Base-by-base conservation (phyloP, 2,329 filamentous ascomycete species). In the Coniochaeta sp. region DNA sequence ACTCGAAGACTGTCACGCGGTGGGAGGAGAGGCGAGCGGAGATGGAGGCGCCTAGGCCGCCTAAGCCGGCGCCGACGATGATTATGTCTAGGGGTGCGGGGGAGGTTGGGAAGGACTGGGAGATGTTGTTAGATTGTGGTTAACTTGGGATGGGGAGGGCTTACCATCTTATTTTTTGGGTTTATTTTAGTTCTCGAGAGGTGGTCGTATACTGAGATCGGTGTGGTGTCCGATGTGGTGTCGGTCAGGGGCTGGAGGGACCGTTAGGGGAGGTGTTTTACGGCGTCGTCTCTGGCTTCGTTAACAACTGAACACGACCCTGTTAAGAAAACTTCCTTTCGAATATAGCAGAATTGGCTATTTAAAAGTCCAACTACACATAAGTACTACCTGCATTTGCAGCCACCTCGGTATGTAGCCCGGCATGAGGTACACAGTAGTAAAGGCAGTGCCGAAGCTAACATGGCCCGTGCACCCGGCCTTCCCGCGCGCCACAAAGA, bases 11-110 rank as follows among this genome's bases (percentile, higher is more conserved):
- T 5, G 50, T 49, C 14, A 57, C 31, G 7, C 32, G 27, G 51
- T 57, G 55, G 54, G 53, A 52, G 16, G 52, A 47, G 6, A 50
- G 38, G 13, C 40, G 48, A 31, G 52, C 38, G 14, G 56, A 52
- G 35, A 58, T 55, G 47, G 56, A 55, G 13, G 52, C 53, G 2
- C 51, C 52, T 1, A 58, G 55, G 9, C 56, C 56, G 12, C 51
- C 53, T 1, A 58, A 52, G 27, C 56, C 56, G 22, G 56, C 56
- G 14, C 56, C 56, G 35, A 58, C 42, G 16, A 66, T 53, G 33
- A 67, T 49, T 9, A 58, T 52, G 20, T 55, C 45, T 6, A 53
- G 51, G 47, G 47, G 10, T 8, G n/a, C 18, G 20, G 47, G 47
- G 13, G 47, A 32, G 16, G n/a, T 30, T 4, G 45, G 27, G 26